Evolutionary conservation across 352 stramenopile species (phyloP), one percentile per base, ranked within the genome.

Genomic region (Saprolegnia parasitica): DNA sequence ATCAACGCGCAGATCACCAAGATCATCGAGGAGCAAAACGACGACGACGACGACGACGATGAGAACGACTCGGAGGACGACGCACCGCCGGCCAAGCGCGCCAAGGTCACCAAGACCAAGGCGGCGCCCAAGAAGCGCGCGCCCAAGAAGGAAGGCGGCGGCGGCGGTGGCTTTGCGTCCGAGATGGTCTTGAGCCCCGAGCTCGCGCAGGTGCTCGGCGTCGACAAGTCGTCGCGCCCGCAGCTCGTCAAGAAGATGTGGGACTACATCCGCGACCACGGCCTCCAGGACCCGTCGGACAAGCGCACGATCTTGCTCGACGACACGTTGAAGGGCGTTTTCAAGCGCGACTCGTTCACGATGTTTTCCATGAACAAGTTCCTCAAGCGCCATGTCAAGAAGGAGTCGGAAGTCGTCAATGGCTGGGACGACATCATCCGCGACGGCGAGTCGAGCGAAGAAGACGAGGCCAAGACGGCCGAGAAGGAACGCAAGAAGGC

Each of bases 241-340:
- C 83, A 98, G 71, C 92, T 98, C 55, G 92, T 98, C 32, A 98
- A 98, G 72, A 76, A 81, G 39, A 72, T 99, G 20, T 99, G 96
- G 96, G 87, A 96, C 63, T 98, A 99, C 74, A 98, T 99, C 65
- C 89, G 93, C 58, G 89, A 95, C 50, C 83, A 99, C 68, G 76
- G 97, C 24, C 77, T 99, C 52, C 96, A 99, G 77, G 93, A 98
- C 80, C 96, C 96, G 26, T 73, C 84, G 16, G 89, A 99, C 72
- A 97, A 97, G 76, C 87, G 91, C 20, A 86, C 89, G 66, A 98
- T 99, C 71, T 68, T 98, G 20, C 74, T 97, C 57, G 93, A 98
- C 74, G 81, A 91, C 56, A 89, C 74, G 67, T 83, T 98, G 79
- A 82, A 77, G 56, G 74, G 79, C 61, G 83, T 91, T 46, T 95